Base-by-base conservation (phyloP, 768 basidiomycete species). In the Galerina sulciceps region DNA sequence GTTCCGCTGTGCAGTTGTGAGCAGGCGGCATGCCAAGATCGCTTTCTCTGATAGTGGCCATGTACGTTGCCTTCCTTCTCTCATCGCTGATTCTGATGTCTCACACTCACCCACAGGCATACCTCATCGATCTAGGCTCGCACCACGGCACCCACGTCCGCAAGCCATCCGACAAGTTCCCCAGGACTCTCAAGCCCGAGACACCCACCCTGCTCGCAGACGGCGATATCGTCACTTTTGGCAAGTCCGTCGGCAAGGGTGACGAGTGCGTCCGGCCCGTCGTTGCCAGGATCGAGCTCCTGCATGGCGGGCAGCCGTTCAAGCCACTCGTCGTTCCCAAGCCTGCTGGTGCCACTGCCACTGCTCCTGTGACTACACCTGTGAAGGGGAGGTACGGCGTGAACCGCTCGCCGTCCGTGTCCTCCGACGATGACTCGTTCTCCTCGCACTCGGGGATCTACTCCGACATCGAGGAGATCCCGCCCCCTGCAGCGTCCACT, bases 1-100 rank as follows among this genome's bases (percentile, higher is more conserved):
- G 71, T 92, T 92, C 63, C 75, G 85, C 48, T 92, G 91, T 67
- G 87, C 89, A 31, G 91, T 93, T 45, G 88, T 93, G 62, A 91
- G 89, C 70, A 82, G 91, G 22, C 83, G 76, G 67, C 91, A 93
- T 75, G 90, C 91, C 56, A 90, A 86, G 79, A 85, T 93, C 59
- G 79, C 82, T 18, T 88, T 92, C 71, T 79, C 87, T 4, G 87
- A 90, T 65, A 82, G 79, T 61, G 89, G 90, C 45, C 81, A 83
- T 76, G 90, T 91, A 81, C 62, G 81, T 53, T 31, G 18, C 23
- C 38, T 55, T 65, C 65, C 58, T 35, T 64, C 35, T 57, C 44
- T 65, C 56, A 64, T 40, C 53, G 47, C 60, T 63, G 49, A 60
- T 68, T 61, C 65, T 49, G 31, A 53, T 60, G 41, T 53, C 48